These are phyloP conservation scores for Quercus suber DNA, from an alignment of 306 rosid species.

Conservation along the genomic window DNA sequence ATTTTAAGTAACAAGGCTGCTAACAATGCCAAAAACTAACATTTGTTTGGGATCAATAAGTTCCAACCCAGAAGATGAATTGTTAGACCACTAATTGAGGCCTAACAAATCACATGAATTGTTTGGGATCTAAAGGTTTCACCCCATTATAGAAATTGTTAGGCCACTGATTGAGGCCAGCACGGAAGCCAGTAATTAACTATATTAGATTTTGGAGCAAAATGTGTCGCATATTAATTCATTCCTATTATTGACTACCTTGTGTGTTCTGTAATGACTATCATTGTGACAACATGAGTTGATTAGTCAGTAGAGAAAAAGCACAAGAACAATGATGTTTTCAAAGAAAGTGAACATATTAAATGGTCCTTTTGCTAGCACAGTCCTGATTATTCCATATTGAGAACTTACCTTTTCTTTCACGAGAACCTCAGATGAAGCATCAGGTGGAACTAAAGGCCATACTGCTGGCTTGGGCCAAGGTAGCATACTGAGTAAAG, in stretches of 20 bases:
- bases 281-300: background rate
- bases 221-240: background rate
- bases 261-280: background rate
- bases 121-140: background rate
- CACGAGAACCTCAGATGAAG: constrained; percentile 79
- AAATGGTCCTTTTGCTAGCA: background rate
- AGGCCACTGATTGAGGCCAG: background rate
- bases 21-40: background rate
- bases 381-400: background rate
- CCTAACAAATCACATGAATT: background rate
- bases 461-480: constrained; percentile 97
- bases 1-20: background rate
- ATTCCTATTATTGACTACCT: background rate
- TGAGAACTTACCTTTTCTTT: constrained; percentile 78
- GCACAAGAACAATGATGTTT: background rate
- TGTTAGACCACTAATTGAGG: background rate
- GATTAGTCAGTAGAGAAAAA: background rate
- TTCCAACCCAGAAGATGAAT: background rate
- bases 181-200: background rate
- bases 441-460: constrained; percentile 87
- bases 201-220: background rate
- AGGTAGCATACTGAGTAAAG: constrained; percentile 93
- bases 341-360: background rate
- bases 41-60: background rate
- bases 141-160: background rate